phyloP scores from a whole-genome alignment of 2,329 filamentous ascomycete genomes.

The Neonectria ditissima region DNA sequence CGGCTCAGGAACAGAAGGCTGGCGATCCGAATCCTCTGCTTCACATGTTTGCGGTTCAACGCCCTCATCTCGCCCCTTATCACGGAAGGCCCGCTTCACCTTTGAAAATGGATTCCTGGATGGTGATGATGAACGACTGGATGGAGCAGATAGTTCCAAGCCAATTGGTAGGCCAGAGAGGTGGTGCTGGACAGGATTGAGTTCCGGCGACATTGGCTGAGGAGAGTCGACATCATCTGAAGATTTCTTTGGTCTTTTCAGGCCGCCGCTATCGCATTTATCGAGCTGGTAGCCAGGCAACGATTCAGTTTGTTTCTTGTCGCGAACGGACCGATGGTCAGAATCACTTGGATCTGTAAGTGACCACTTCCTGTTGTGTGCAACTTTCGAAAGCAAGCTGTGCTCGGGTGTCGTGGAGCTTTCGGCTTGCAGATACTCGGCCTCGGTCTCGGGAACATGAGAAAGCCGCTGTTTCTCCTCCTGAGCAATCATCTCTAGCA shows the following conservation, averaged over 20 bases:
- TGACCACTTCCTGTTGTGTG: slow-evolving; percentile 53
- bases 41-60: slow-evolving; percentile 48
- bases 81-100: slow-evolving; percentile 67
- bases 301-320: slow-evolving; percentile 37
- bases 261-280: slow-evolving; percentile 63
- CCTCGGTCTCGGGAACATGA: slow-evolving; percentile 48
- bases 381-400: slow-evolving; percentile 41
- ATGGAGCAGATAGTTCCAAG: slow-evolving; percentile 71
- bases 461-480: slow-evolving; percentile 60
- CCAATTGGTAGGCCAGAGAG: slow-evolving; percentile 69
- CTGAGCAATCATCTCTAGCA: slow-evolving; percentile 69
- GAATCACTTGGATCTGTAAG: slow-evolving; percentile 55
- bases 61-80: slow-evolving; percentile 62
- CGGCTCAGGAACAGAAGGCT: slow-evolving; percentile 45
- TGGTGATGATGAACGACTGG: slow-evolving; percentile 74
- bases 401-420: slow-evolving; percentile 50
- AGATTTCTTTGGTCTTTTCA: slow-evolving; percentile 50
- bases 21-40: slow-evolving; percentile 49
- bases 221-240: slow-evolving; percentile 61
- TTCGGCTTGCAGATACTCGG: slow-evolving; percentile 50
- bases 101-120: slow-evolving; percentile 68
- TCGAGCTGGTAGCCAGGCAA: slow-evolving; percentile 45
- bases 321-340: slow-evolving; percentile 48
- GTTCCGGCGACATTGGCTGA: slow-evolving; percentile 64
- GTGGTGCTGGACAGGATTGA: slow-evolving; percentile 59